Evolutionary conservation across 306 rosid species (phyloP), one percentile per base, ranked within the genome.

Genomic region (Rosa persica): DNA sequence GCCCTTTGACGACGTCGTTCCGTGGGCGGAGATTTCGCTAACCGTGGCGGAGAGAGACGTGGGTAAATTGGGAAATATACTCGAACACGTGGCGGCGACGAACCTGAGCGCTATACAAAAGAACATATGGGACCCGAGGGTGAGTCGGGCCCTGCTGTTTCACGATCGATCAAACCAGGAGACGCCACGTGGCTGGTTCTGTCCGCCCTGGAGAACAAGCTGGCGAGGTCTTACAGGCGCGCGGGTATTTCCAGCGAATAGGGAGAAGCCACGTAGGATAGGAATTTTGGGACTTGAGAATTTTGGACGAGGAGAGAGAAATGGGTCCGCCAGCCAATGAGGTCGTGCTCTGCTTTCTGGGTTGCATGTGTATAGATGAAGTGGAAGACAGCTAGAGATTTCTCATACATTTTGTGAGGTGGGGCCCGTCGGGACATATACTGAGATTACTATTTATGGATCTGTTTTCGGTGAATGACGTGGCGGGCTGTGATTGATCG

Each of bases 121-220:
- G 74, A 96, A 87, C 38, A 61, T 96, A 75, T 75, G 93, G 91
- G 92, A 93, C 92, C 88, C 86, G 2, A 62, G 36, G 2, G 89
- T 86, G 3, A 80, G 78, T 78, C 79, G 89, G 83, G 91, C 96
- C 65, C 89, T 96, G 8, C 77, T 96, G 1, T 96, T 88, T 70
- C 81, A 88, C 61, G 78, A 38, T 40, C 79, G 40, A 67, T 91
- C 80, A 74, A 88, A n/a, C 86, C 82, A 76, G 97, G 98, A 0
- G 99, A 96, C 42, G 99, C 97, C 93, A 93, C 98, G 84, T 96
- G 99, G 99, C 94, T 90, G 65, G 88, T 91, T 0, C 5, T 96
- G 0, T 73, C 58, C 0, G 58, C 86, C 3, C 80, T 96, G 80
- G 85, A 88, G 0, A 78, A 73, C 77, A 91, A 80, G 85, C 72